These are phyloP conservation scores for Chrysoporthe austroafricana DNA, from an alignment of 2,329 filamentous ascomycete species.

Conservation along the genomic window DNA sequence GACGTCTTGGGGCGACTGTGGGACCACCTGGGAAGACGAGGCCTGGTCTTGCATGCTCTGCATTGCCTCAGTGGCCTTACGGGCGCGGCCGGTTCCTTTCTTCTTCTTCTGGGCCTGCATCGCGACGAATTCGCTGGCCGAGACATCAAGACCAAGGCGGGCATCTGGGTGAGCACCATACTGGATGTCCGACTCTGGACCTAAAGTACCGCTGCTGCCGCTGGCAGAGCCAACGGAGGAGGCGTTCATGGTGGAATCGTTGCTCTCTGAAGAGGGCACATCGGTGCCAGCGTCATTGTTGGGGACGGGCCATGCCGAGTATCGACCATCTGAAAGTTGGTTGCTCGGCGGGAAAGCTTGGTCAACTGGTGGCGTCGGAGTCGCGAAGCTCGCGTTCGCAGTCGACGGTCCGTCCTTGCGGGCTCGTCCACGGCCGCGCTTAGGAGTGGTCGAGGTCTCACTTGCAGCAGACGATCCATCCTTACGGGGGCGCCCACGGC, in stretches of 20 bases:
- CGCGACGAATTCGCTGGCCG: not conserved
- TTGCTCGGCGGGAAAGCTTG: no score
- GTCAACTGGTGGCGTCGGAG: not conserved
- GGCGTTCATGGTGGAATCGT: no score
- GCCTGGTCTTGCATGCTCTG: not conserved
- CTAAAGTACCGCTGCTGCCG: not conserved
- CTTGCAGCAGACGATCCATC: not conserved
- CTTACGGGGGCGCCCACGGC: not conserved
- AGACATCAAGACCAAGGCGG: slow-evolving; percentile 5
- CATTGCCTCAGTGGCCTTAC: not conserved
- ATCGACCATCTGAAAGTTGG: not conserved
- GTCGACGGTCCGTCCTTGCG: no score
- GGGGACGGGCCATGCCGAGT: no score
- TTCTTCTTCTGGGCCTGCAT: not conserved
- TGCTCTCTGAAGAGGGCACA: no score
- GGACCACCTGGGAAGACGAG: not conserved
- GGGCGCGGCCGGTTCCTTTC: not conserved
- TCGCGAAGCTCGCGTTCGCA: no score
- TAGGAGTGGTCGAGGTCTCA: not conserved
- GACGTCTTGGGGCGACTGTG: not conserved
- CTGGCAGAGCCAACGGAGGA: no score
- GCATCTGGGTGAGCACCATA: slow-evolving; percentile 4
- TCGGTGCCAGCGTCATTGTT: not conserved
- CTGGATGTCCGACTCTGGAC: not conserved
- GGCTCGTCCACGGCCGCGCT: no score